Evolutionary conservation across 1,284 basidiomycete species (phyloP).

Genomic region (Apiotrichum mycotoxinovorans): DNA sequence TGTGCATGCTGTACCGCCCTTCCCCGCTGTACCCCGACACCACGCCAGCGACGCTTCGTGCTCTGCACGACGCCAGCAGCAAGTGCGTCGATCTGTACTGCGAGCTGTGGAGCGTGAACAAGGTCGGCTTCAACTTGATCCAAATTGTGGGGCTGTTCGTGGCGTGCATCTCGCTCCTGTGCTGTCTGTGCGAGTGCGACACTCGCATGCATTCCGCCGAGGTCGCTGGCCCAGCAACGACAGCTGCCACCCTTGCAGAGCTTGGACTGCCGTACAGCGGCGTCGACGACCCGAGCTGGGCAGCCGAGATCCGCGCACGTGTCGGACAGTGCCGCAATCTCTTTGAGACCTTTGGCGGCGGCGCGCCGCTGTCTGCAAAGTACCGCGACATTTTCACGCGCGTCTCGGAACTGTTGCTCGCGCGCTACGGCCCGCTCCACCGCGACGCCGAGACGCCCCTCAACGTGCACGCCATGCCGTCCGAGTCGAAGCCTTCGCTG

Average conservation of each 20-base stretch:
- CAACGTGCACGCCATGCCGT: neutral
- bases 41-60: constrained; percentile 21
- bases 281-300: constrained; percentile 22
- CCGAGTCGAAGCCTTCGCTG: neutral
- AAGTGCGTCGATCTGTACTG: constrained; percentile 31
- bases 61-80: constrained; percentile 24
- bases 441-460: neutral
- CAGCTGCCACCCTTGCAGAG: constrained; percentile 6
- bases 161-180: constrained; percentile 31
- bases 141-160: constrained; percentile 33
- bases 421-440: constrained; percentile 19
- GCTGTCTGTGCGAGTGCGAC: constrained; percentile 35
- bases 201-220: constrained; percentile 19
- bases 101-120: constrained; percentile 27
- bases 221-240: neutral
- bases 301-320: constrained; percentile 23
- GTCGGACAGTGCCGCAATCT: constrained; percentile 29
- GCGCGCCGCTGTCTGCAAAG: constrained; percentile 24
- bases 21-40: constrained; percentile 30
- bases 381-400: constrained; percentile 28
- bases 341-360: constrained; percentile 29
- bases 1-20: constrained; percentile 33
- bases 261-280: constrained; percentile 15
- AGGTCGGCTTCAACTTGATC: constrained; percentile 32
- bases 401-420: constrained; percentile 23